phyloP scores from a whole-genome alignment of 2,329 filamentous ascomycete species.

The Pseudogymnoascus sp. region DNA sequence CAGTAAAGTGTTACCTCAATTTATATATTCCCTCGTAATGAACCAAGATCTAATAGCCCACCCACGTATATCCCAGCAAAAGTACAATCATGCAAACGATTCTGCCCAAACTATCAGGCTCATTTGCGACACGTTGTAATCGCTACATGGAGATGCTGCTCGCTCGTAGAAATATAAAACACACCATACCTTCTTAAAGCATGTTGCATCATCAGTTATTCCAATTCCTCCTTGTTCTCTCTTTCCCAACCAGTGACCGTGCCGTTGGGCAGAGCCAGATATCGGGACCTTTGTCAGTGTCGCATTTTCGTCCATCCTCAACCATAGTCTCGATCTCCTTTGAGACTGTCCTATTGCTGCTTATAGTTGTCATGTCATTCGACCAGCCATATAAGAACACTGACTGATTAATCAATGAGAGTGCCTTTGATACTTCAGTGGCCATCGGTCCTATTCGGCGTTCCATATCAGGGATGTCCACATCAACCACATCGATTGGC shows the following conservation, averaged over 20 bases:
- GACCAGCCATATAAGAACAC: conserved; percentile 63
- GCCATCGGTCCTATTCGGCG: conserved; percentile 37
- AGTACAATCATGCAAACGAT: background rate
- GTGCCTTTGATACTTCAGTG: conserved; percentile 35
- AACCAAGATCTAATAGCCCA: background rate
- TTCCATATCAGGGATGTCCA: conserved; percentile 33
- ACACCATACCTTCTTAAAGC: background rate
- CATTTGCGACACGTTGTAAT: background rate
- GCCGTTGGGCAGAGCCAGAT: conserved; percentile 58
- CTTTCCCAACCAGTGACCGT: conserved; percentile 58
- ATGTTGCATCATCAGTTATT: background rate
- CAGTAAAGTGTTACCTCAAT: background rate
- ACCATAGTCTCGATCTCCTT: conserved; percentile 52
- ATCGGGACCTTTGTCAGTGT: conserved; percentile 46
- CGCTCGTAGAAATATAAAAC: background rate
- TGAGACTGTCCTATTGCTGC: conserved; percentile 55
- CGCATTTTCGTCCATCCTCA: conserved; percentile 40
- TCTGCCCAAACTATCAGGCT: conserved; percentile 1
- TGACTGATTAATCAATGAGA: conserved; percentile 54
- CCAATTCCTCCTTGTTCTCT: conserved; percentile 34
- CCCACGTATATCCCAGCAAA: background rate
- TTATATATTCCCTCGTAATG: background rate
- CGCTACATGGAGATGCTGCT: background rate
- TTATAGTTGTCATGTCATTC: conserved; percentile 50
- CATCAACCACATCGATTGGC: conserved; percentile 46